These are phyloP conservation scores for Raffaelea ambrosiae DNA, from an alignment of 2,329 filamentous ascomycete species.

Conservation along the genomic window DNA sequence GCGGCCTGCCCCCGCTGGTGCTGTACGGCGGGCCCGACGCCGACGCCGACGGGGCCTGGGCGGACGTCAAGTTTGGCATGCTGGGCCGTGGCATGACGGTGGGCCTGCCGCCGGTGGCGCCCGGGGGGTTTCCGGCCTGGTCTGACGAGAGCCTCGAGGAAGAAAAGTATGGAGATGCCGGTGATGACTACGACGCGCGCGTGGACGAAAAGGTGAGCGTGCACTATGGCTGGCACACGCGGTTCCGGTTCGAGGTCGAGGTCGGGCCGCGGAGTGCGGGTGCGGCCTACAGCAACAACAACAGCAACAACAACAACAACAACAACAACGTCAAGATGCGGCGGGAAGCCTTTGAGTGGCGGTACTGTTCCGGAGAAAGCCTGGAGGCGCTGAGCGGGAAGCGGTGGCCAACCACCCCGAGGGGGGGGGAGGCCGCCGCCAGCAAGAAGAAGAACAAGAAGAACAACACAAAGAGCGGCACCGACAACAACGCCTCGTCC, in stretches of 20 bases:
- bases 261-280: constrained; percentile 11
- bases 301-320: neutral
- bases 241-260: constrained; percentile 23
- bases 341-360: constrained; percentile 34
- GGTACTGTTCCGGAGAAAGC: constrained; percentile 23
- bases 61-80: constrained; percentile 9
- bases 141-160: neutral
- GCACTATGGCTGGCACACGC: constrained; percentile 7
- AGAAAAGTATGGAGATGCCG: no score
- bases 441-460: no score
- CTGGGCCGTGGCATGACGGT: constrained; percentile 11
- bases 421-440: no score
- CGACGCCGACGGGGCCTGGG: constrained; percentile 4
- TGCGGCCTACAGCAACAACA: neutral
- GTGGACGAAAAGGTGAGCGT: constrained; percentile 7
- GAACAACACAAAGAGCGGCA: no score
- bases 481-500: no score
- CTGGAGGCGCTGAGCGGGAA: constrained; percentile 20
- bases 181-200: neutral
- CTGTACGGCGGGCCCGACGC: constrained; percentile 22
- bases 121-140: neutral
- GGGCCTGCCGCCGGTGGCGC: constrained; percentile 16
- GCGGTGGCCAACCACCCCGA: neutral
- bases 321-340: neutral
- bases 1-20: constrained; percentile 18